Base-by-base conservation (phyloP, 495 filamentous ascomycete genomes). In the Talaromyces trachyspermus region DNA sequence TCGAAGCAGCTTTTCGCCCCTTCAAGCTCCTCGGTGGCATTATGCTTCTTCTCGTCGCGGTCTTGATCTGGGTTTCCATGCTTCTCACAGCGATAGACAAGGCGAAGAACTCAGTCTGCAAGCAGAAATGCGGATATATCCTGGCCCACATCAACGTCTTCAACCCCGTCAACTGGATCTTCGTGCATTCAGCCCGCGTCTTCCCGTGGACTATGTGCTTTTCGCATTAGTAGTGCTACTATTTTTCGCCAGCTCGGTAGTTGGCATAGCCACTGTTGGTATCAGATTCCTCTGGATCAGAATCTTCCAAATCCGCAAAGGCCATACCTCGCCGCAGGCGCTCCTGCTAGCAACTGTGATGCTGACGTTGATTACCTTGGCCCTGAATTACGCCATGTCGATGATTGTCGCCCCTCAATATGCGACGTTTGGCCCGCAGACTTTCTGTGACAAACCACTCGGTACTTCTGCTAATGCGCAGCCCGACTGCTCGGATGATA, bases 401-500 rank as follows among this genome's bases (percentile, higher is more conserved):
- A 95, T 95, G 85, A 68, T 96, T 25, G 79, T 94, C 18, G 91
- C 89, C 2, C 94, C 92, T 1, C 89, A 96, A 56, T 98, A 98
- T 59, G 80, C 92, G 23, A 94, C 86, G 29, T 98, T 86, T 63
- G 92, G 92, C 27, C 86, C 89, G 1, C 92, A 98, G 61, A 95
- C 87, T 15, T 96, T 91, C 66, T 98, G 92, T 65, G 80, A 84
- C 54, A 49, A 42, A 41, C 68, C 81, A 4, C 55, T 50, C 6
- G n/a, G n/a, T 7, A 65, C 73, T 49, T 75, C 78, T 0, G 73
- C n/a, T n/a, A n/a, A 73, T 14, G 72, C 74, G 32, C 77, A 82
- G 46, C 86, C 85, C n/a, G 80, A 95, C 64, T 98, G 92, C 63
- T 71, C 73, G n/a, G 27, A 46, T 23, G 22, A 46, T 19, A 63